phyloP scores from a whole-genome alignment of 805 yeast genomes.

The Kodamaea neixiangensis region DNA sequence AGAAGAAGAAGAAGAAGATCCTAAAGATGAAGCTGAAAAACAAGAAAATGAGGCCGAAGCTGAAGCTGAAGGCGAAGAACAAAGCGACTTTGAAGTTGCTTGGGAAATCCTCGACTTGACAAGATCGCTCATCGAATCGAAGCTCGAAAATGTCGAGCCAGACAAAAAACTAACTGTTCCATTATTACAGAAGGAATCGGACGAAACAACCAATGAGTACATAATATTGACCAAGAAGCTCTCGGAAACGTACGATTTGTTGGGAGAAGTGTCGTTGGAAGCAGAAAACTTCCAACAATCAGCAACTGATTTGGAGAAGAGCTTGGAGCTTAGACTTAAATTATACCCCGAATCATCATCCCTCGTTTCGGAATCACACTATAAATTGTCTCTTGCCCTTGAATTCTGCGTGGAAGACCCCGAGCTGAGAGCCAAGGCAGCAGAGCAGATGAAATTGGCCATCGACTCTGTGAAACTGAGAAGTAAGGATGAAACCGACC shows the following conservation, averaged over 20 bases:
- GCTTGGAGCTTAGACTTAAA: constrained; percentile 55
- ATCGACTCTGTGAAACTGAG: constrained; percentile 41
- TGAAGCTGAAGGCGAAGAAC: constrained; percentile 44
- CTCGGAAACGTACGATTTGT: constrained; percentile 71
- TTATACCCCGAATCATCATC: constrained; percentile 55
- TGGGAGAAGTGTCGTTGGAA: constrained; percentile 90
- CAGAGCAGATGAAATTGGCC: constrained; percentile 56
- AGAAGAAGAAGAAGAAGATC: constrained; percentile 21
- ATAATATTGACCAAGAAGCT: constrained; percentile 51
- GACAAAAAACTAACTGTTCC: constrained; percentile 21
- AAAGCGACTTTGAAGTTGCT: constrained; percentile 80
- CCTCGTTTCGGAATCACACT: constrained; percentile 74
- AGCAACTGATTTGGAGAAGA: constrained; percentile 60
- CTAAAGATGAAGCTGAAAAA: constrained; percentile 22
- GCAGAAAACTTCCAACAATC: constrained; percentile 86
- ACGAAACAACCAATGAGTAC: constrained; percentile 33
- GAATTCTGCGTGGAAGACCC: constrained; percentile 67
- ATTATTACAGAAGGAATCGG: constrained; percentile 30
- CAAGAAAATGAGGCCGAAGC: constrained; percentile 24
- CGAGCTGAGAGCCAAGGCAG: constrained; percentile 48
- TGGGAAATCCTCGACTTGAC: constrained; percentile 86
- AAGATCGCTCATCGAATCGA: constrained; percentile 60
- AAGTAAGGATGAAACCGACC: constrained; percentile 44
- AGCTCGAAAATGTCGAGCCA: constrained; percentile 28
- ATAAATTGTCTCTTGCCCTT: constrained; percentile 74